Percentiles rank a stretch among this genome's conserved stretches.
These are phyloP conservation scores for Cornus florida DNA, from an alignment of 148 eudicot species.

Conservation along the genomic window DNA sequence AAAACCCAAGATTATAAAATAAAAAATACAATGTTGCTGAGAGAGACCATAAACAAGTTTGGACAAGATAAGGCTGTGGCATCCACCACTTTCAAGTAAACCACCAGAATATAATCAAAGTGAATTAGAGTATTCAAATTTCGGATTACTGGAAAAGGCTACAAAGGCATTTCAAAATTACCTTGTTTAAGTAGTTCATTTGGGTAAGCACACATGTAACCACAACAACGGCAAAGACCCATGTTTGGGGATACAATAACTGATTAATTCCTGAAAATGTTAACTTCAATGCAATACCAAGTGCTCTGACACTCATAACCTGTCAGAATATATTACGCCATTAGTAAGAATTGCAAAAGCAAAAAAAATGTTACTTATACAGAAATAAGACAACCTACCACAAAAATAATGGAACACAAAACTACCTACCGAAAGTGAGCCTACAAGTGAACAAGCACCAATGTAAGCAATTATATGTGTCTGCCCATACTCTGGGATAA, in stretches of 20 bases:
- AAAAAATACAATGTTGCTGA: too few relatives aligned
- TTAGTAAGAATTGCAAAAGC: slow-evolving; percentile 6
- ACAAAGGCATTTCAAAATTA: slow-evolving; percentile 9
- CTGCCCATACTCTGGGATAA: slow-evolving; percentile 70
- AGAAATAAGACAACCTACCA: not conserved
- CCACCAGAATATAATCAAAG: too few relatives aligned
- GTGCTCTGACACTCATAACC: slow-evolving; percentile 91
- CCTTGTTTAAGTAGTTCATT: slow-evolving; percentile 87
- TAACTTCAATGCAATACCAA: slow-evolving; percentile 78
- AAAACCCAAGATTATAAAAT: not conserved
- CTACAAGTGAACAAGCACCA: slow-evolving; percentile 81
- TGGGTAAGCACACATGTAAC: slow-evolving; percentile 66
- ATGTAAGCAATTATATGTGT: slow-evolving; percentile 77
- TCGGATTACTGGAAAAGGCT: too few relatives aligned
- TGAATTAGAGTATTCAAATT: too few relatives aligned
- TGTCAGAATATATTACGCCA: slow-evolving; percentile 25
- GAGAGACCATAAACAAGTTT: too few relatives aligned
- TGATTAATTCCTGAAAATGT: slow-evolving; percentile 79
- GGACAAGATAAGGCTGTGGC: too few relatives aligned
- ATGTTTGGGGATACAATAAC: slow-evolving; percentile 73
- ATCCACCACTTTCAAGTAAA: too few relatives aligned
- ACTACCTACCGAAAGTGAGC: slow-evolving; percentile 64
- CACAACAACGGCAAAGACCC: slow-evolving; percentile 66
- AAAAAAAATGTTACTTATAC: not conserved
- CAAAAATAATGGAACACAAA: slow-evolving; percentile 1